These are phyloP conservation scores for Phaeophleospora eucalypticola DNA, from an alignment of 2,329 filamentous ascomycete species.

Conservation along the genomic window DNA sequence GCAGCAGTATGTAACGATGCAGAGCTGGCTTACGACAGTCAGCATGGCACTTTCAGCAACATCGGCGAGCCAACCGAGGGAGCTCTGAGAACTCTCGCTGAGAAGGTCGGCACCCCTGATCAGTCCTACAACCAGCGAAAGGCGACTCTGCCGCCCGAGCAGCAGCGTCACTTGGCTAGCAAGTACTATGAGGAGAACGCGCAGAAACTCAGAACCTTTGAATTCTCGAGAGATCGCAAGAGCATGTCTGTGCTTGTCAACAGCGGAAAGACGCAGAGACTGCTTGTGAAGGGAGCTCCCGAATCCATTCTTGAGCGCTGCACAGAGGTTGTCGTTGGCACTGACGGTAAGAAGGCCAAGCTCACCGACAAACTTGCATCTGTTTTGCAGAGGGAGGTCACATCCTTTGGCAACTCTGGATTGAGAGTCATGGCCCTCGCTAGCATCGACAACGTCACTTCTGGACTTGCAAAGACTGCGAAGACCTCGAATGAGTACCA, in stretches of 20 bases:
- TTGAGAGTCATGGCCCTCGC: slow-evolving; percentile 94
- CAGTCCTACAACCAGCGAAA: slow-evolving; percentile 53
- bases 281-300: slow-evolving; percentile 93
- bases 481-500: slow-evolving; percentile 80
- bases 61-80: slow-evolving; percentile 96
- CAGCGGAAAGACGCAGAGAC: slow-evolving; percentile 64
- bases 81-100: slow-evolving; percentile 80
- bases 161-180: slow-evolving; percentile 77
- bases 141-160: slow-evolving; percentile 45
- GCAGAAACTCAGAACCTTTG: slow-evolving; percentile 77
- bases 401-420: slow-evolving; percentile 86
- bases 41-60: slow-evolving; percentile 69
- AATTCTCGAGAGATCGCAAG: slow-evolving; percentile 96
- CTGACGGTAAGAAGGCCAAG: slow-evolving; percentile 70
- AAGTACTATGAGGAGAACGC: slow-evolving; percentile 74
- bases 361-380: slow-evolving; percentile 66
- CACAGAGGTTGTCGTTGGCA: slow-evolving; percentile 72
- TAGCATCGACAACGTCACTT: slow-evolving; percentile 69
- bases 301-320: slow-evolving; percentile 93
- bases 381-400: slow-evolving; percentile 72
- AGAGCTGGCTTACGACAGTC: slow-evolving; percentile 73
- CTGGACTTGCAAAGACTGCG: slow-evolving; percentile 64
- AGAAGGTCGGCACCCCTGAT: slow-evolving; percentile 87
- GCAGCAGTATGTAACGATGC: slow-evolving; percentile 84
- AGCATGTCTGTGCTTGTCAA: slow-evolving; percentile 96